Conservation (phyloP, 257 asterid species). For the Solanum chiquidenum region DNA sequence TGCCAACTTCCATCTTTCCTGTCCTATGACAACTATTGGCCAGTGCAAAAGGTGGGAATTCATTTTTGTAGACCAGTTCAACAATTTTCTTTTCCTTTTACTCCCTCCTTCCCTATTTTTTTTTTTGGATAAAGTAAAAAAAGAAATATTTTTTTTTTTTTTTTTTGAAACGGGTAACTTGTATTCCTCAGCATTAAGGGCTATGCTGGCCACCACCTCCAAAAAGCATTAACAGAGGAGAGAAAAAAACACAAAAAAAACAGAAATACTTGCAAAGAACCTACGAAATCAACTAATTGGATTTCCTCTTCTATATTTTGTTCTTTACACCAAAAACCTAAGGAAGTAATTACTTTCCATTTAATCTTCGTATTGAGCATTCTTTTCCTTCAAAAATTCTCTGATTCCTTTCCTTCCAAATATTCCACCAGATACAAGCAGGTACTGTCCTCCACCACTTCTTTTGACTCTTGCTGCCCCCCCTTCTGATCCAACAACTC, state of each 20-base stretch:
- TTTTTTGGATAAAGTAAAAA: too few species aligned
- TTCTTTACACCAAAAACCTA: neutral
- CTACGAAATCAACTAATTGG: neutral
- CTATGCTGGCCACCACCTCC: neutral
- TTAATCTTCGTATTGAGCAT: neutral
- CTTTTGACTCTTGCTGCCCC: too few species aligned
- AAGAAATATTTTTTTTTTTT: neutral
- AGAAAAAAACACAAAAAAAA: neutral
- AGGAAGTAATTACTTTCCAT: neutral
- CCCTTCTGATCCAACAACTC: too few species aligned
- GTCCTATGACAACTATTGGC: constrained; percentile 88
- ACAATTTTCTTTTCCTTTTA: neutral
- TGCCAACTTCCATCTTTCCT: constrained; percentile 77
- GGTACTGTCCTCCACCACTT: neutral
- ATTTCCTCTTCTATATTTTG: neutral
- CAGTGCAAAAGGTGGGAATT: constrained; percentile 67
- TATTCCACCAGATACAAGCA: neutral
- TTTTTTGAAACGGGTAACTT: neutral
- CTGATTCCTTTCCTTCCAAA: neutral
- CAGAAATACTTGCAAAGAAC: neutral
- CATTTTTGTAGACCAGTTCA: neutral
- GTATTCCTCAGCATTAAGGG: neutral
- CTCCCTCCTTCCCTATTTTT: neutral
- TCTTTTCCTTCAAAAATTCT: neutral
- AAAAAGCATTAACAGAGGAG: neutral